A percentile compares a stretch with the other conserved stretches of the same genome.
These are phyloP conservation scores for Lactifluus subvellereus DNA, from an alignment of 768 basidiomycete species.

Conservation along the genomic window DNA sequence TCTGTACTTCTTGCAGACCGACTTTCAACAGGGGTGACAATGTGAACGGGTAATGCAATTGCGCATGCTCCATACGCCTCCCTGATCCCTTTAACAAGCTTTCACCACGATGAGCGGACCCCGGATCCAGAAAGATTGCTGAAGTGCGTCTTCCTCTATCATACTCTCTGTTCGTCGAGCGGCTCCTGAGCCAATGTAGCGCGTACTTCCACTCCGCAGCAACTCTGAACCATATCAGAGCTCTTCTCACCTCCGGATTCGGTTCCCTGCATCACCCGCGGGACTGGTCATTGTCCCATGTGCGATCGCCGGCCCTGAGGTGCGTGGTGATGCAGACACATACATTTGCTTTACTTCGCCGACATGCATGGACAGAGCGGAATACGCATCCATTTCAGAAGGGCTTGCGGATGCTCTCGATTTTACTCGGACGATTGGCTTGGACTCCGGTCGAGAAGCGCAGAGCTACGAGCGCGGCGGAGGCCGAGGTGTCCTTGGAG, in stretches of 20 bases:
- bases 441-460: conserved; percentile 43
- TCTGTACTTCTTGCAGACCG: background rate
- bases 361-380: conserved; percentile 39
- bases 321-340: conserved; percentile 30
- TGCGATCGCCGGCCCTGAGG: conserved; percentile 74
- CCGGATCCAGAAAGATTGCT: conserved; percentile 90
- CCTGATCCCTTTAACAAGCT: conserved; percentile 34
- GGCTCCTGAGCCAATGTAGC: conserved; percentile 34
- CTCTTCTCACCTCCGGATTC: conserved; percentile 86
- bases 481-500: conserved; percentile 64
- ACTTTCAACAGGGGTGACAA: conserved; percentile 79
- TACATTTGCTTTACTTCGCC: background rate
- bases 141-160: conserved; percentile 39
- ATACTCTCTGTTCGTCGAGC: background rate
- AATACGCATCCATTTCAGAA: conserved; percentile 82
- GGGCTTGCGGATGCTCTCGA: conserved; percentile 88
- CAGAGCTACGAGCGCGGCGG: conserved; percentile 65
- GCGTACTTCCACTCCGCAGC: conserved; percentile 96
- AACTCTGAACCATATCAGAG: conserved; percentile 88
- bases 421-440: conserved; percentile 86
- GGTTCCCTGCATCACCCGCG: conserved; percentile 88
- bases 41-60: conserved; percentile 69
- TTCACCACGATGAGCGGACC: conserved; percentile 69
- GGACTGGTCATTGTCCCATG: conserved; percentile 90
- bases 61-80: background rate